These are phyloP conservation scores for Leishmania aethiopica DNA, from an alignment of 208 protist genomes.

Conservation along the genomic window DNA sequence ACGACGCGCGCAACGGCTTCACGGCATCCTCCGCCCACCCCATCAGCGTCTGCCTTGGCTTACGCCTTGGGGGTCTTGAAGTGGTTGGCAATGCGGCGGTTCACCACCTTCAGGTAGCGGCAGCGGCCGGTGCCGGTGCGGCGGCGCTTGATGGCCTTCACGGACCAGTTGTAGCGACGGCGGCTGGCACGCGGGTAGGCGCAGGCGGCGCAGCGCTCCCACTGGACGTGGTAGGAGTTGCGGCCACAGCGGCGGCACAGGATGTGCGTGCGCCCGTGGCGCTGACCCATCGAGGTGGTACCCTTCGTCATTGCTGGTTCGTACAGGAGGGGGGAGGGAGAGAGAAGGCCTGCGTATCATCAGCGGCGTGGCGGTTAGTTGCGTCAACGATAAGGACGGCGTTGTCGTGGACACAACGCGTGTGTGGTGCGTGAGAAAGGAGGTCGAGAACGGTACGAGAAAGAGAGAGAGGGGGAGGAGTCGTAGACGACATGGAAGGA, in stretches of 20 bases:
- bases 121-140: constrained; percentile 98
- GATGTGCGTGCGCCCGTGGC: constrained; percentile 96
- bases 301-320: constrained; percentile 82
- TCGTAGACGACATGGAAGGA: background rate
- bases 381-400: background rate
- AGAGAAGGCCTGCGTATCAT: background rate
- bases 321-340: background rate
- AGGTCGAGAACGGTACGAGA: too few relatives aligned
- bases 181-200: constrained; percentile 97
- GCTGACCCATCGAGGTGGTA: constrained; percentile 91
- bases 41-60: background rate
- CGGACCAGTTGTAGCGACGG: constrained; percentile 97
- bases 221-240: constrained; percentile 98
- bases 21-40: background rate
- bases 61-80: constrained; percentile 94
- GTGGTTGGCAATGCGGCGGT: constrained; percentile 97
- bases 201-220: constrained; percentile 98
- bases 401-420: too few relatives aligned
- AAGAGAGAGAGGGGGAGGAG: background rate
- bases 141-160: constrained; percentile 98
- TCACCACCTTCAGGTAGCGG: constrained; percentile 97
- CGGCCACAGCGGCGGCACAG: constrained; percentile 98
- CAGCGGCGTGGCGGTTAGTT: background rate
- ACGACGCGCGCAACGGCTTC: background rate
- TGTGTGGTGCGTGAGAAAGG: background rate